phyloP scores from a whole-genome alignment of 176 grass and related monocot species.

The Oropetium thomaeum region DNA sequence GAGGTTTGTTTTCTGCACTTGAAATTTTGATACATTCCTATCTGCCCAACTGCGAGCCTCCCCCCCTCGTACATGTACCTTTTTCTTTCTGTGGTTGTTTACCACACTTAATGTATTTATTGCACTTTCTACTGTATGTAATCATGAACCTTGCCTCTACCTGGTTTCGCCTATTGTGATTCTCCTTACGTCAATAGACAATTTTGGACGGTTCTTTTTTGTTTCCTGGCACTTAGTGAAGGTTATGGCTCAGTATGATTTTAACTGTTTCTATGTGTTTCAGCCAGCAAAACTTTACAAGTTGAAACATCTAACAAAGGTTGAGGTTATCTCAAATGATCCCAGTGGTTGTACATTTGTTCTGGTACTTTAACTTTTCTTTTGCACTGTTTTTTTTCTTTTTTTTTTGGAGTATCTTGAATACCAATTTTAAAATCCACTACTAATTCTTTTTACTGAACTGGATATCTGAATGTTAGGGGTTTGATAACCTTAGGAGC shows the following conservation, averaged over 20 bases:
- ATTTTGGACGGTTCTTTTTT: not conserved
- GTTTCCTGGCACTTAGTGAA: not conserved
- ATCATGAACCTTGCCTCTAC: not conserved
- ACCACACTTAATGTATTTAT: not conserved
- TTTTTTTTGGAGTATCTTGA: constrained; percentile 20
- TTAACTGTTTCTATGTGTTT: constrained; percentile 17
- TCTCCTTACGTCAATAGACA: not conserved
- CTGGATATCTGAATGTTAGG: constrained; percentile 38
- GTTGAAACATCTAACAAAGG: constrained; percentile 94
- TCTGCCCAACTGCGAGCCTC: too few relatives aligned
- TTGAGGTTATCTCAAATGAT: constrained; percentile 97
- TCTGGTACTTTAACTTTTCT: constrained; percentile 62
- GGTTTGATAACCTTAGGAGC: constrained; percentile 95
- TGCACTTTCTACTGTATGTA: not conserved
- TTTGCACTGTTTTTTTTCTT: constrained; percentile 33
- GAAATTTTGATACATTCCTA: not conserved
- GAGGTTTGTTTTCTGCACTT: constrained; percentile 65
- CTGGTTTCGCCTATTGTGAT: not conserved
- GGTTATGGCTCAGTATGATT: not conserved
- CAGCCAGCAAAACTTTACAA: constrained; percentile 97
- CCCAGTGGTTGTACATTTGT: constrained; percentile 96
- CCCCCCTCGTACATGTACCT: constrained; percentile 16
- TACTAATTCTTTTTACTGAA: constrained; percentile 27
- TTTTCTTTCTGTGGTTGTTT: constrained; percentile 36
- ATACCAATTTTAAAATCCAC: constrained; percentile 28